Evolutionary conservation across 495 filamentous ascomycete species (phyloP).

Genomic region (Aspergillus kassunensis): DNA sequence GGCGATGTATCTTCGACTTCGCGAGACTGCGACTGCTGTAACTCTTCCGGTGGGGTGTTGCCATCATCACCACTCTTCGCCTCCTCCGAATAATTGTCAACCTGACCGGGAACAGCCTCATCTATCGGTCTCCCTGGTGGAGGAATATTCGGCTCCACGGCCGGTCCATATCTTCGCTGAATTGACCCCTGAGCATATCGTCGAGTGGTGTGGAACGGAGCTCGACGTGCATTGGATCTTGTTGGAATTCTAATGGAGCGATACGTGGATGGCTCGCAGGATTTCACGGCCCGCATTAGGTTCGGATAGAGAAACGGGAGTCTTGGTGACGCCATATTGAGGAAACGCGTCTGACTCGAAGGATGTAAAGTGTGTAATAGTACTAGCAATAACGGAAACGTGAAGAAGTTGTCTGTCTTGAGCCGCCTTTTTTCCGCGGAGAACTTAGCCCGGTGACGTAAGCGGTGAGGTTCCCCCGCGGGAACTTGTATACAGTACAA

Average conservation of each 20-base stretch:
- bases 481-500: conserved; percentile 21
- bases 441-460: conserved; percentile 26
- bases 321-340: conserved; percentile 60
- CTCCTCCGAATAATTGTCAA: conserved; percentile 18
- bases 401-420: conserved; percentile 2
- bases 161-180: conserved; percentile 49
- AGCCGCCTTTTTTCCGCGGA: conserved; percentile 33
- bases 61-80: conserved; percentile 14
- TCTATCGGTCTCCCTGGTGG: conserved; percentile 32
- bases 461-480: conserved; percentile 31
- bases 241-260: conserved; percentile 27
- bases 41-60: conserved; percentile 16
- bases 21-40: not conserved
- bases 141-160: conserved; percentile 43
- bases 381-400: no score
- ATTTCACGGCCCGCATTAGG: conserved; percentile 47
- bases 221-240: conserved; percentile 7
- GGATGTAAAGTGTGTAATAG: no score
- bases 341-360: not conserved
- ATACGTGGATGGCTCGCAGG: conserved; percentile 34
- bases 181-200: conserved; percentile 40
- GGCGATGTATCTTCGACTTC: not conserved
- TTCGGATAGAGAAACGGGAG: conserved; percentile 75
- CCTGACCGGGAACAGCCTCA: conserved; percentile 15
- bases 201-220: conserved; percentile 39